Conservation (phyloP, 1,284 basidiomycete genomes). For the Cutaneotrichosporon mucoides region DNA sequence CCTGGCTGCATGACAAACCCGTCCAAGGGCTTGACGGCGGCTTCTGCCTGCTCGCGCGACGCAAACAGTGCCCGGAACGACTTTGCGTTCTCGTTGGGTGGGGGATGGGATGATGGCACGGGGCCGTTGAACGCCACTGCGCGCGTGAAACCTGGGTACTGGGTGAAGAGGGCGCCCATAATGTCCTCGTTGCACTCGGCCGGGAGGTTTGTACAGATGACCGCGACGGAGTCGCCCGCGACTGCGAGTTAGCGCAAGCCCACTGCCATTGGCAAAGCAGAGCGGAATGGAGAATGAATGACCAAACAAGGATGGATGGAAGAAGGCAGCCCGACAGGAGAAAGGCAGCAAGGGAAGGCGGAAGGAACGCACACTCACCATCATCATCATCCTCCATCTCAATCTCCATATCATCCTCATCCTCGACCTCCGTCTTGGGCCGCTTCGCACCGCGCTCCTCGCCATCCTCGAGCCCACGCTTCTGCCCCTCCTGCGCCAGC, state of each 20-base stretch:
- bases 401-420: constrained; percentile 47
- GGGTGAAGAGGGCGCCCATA: constrained; percentile 32
- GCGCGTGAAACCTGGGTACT: constrained; percentile 36
- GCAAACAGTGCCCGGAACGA: constrained; percentile 34
- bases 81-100: constrained; percentile 34
- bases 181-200: constrained; percentile 38
- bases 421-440: constrained; percentile 27
- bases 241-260: background rate
- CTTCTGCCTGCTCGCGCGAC: constrained; percentile 23
- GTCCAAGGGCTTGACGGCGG: constrained; percentile 28
- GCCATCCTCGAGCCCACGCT: constrained; percentile 62
- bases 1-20: constrained; percentile 44
- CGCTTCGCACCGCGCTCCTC: constrained; percentile 43
- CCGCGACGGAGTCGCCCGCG: background rate
- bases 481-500: constrained; percentile 59
- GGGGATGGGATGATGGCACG: constrained; percentile 30
- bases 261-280: background rate
- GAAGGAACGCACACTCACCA: too few species aligned
- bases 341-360: too few species aligned
- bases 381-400: constrained; percentile 48
- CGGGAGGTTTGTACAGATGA: constrained; percentile 42
- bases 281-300: too few species aligned
- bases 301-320: too few species aligned
- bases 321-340: too few species aligned
- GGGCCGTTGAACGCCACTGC: constrained; percentile 22